Evolutionary conservation across 495 filamentous ascomycete species (phyloP).

Genomic region (Penicillium lividum): DNA sequence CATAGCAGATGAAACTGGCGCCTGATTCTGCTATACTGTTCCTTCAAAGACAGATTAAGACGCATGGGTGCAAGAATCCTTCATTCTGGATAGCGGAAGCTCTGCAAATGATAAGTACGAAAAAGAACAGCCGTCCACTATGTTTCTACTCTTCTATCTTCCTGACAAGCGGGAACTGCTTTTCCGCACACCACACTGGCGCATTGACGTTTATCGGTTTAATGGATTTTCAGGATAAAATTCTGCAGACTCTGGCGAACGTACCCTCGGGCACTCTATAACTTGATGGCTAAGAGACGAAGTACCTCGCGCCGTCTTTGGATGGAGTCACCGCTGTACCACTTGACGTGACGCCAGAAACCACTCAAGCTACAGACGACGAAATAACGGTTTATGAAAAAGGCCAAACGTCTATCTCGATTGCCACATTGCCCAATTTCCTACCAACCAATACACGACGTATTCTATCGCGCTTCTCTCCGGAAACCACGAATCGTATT

Average conservation of each 20-base stretch:
- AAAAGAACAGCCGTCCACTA: neutral
- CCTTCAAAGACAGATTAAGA: neutral
- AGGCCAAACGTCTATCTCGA: neutral
- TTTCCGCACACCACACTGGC: constrained; percentile 20
- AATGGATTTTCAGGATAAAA: constrained; percentile 8
- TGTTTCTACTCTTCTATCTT: constrained; percentile 25
- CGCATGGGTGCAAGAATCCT: too few species aligned
- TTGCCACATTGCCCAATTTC: neutral
- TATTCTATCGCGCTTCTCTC: too few species aligned
- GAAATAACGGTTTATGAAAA: neutral
- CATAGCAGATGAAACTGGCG: neutral
- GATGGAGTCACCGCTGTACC: constrained; percentile 6
- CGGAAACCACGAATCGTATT: too few species aligned
- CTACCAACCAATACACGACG: too few species aligned
- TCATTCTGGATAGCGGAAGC: neutral
- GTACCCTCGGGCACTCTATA: neutral
- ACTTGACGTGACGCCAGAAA: neutral
- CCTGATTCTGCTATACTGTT: neutral
- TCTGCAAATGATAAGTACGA: neutral
- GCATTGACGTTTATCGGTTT: constrained; percentile 17
- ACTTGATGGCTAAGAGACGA: neutral
- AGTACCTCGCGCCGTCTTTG: constrained; percentile 8
- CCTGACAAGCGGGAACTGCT: constrained; percentile 12
- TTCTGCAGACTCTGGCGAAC: constrained; percentile 7
- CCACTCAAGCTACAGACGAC: neutral